Conservation (phyloP, 495 filamentous ascomycete species). For the Tuber melanosporum region DNA sequence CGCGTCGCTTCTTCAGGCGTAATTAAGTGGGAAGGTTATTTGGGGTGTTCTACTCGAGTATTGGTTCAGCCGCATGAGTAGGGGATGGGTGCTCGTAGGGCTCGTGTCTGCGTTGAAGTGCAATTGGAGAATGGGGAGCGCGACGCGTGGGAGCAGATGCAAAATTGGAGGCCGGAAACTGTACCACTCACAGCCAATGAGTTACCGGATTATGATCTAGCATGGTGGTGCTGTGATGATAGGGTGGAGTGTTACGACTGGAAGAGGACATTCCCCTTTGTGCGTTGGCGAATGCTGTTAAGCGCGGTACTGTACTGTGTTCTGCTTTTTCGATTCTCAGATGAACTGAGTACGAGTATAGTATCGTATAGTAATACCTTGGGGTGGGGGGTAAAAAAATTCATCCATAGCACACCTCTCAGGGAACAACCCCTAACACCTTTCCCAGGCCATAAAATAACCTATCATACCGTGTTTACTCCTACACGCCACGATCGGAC, state of each 20-base stretch:
- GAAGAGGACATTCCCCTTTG: not conserved
- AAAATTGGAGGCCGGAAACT: not conserved
- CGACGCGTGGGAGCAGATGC: not conserved
- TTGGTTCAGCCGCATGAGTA: not conserved
- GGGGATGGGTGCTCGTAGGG: not conserved
- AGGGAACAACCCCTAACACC: no score
- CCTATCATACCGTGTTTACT: no score
- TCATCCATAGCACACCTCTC: no score
- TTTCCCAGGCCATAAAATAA: no score
- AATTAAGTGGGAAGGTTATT: not conserved
- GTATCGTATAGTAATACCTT: no score
- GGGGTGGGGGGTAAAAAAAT: no score
- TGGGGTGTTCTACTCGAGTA: not conserved
- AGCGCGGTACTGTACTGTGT: no score
- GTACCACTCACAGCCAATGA: not conserved
- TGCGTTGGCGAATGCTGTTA: not conserved
- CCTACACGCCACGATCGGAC: no score
- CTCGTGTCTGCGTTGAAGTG: not conserved
- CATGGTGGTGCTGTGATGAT: not conserved
- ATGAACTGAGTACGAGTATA: no score
- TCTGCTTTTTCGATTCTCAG: no score
- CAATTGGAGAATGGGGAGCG: not conserved
- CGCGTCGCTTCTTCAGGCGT: not conserved
- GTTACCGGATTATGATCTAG: not conserved
- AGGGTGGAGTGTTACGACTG: not conserved